These are phyloP conservation scores for Rhizopogon roseolus DNA, from an alignment of 768 basidiomycete species.

Conservation along the genomic window DNA sequence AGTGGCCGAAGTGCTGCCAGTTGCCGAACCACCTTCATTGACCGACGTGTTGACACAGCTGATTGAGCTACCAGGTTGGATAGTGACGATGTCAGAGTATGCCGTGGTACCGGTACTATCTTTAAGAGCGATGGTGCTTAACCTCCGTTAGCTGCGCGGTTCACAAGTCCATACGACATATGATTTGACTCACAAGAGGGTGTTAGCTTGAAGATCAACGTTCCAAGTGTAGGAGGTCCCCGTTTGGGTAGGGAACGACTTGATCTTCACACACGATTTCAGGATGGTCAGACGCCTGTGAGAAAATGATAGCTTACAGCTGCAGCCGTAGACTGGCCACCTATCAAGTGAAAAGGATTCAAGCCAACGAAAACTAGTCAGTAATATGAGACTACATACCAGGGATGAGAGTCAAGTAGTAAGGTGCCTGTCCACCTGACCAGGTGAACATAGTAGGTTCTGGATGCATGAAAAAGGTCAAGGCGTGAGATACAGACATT, in stretches of 20 bases:
- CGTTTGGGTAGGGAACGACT: conserved; percentile 43
- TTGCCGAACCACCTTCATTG: conserved; percentile 6
- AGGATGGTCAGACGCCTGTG: conserved; percentile 6
- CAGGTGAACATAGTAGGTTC: conserved; percentile 59
- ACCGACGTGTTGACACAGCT: conserved; percentile 23
- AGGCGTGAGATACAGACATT: neutral
- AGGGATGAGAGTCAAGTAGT: conserved; percentile 56
- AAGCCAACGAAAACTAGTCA: neutral
- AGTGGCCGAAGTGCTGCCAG: neutral
- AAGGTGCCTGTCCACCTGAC: conserved; percentile 49
- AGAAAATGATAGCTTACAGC: conserved; percentile 36
- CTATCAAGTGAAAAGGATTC: conserved; percentile 27
- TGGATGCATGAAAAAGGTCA: conserved; percentile 20
- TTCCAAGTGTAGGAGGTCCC: conserved; percentile 48
- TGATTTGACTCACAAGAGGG: conserved; percentile 39
- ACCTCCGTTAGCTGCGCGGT: neutral
- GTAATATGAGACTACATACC: conserved; percentile 33
- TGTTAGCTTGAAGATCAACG: conserved; percentile 41
- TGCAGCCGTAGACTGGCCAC: conserved; percentile 44
- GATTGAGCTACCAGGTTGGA: conserved; percentile 32
- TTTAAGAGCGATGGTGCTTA: conserved; percentile 52
- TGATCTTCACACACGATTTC: conserved; percentile 36
- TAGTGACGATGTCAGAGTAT: conserved; percentile 47
- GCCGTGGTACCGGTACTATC: conserved; percentile 50
- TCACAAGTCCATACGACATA: neutral